phyloP scores from a whole-genome alignment of 306 rosid species.

The Purshia tridentata region DNA sequence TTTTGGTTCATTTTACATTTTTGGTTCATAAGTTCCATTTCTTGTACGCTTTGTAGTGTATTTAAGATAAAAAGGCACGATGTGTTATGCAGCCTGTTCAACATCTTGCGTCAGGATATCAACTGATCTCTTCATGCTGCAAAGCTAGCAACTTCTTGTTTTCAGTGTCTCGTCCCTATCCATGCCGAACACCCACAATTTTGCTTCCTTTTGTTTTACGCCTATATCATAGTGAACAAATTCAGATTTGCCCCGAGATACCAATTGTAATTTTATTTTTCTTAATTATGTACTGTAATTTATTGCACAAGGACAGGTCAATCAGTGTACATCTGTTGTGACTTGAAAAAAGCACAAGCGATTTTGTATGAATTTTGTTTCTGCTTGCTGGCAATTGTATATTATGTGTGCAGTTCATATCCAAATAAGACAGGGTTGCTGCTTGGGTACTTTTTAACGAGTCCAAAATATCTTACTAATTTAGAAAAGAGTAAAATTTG shows the following conservation, averaged over 20 bases:
- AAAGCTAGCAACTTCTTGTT: not conserved
- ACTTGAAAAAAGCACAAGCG: constrained; percentile 14
- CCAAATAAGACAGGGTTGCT: not conserved
- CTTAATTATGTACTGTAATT: constrained; percentile 10
- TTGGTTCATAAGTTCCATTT: not conserved
- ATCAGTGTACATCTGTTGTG: constrained; percentile 14
- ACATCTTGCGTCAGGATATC: not conserved
- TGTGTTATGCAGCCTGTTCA: not conserved
- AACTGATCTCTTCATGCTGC: not conserved
- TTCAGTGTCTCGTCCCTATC: not conserved
- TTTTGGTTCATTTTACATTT: not conserved
- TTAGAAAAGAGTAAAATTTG: not conserved
- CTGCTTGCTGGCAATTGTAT: not conserved
- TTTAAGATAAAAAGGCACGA: constrained; percentile 7
- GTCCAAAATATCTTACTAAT: not conserved
- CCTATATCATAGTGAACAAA: not conserved
- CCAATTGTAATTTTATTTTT: not conserved
- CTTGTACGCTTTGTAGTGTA: not conserved
- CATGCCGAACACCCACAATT: constrained; percentile 9
- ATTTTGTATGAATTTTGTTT: constrained; percentile 12
- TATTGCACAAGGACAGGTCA: not conserved
- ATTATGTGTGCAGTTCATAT: not conserved
- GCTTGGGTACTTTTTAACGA: not conserved
- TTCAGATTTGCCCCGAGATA: constrained; percentile 4
- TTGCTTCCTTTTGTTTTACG: constrained; percentile 20